Percentiles rank a stretch among this genome's conserved stretches.
These are phyloP conservation scores for Pelargonium citronellum DNA, from an alignment of 441 rosid species.

Conservation along the genomic window DNA sequence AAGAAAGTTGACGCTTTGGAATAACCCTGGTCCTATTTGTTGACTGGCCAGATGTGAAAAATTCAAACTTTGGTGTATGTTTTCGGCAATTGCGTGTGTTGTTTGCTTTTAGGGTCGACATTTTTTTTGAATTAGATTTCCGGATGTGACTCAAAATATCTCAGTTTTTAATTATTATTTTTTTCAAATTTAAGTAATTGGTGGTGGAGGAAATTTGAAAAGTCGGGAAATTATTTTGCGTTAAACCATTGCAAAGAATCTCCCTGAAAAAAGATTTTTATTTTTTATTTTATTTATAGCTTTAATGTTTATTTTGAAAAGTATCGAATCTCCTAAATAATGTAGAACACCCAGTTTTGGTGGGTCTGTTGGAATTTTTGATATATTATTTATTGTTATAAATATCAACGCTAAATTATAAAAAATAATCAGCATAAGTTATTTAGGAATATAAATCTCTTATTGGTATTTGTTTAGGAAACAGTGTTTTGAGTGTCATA, in stretches of 20 bases:
- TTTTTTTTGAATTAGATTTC: not conserved
- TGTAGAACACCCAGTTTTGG: not conserved
- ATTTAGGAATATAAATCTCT: not conserved
- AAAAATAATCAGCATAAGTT: not conserved
- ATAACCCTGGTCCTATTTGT: not conserved
- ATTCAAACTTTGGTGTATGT: not conserved
- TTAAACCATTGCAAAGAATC: too few relatives aligned
- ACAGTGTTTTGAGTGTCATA: not conserved
- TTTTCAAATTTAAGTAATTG: not conserved
- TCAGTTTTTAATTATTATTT: not conserved
- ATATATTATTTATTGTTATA: too few relatives aligned
- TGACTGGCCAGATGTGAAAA: not conserved
- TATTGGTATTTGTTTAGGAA: conserved; percentile 1
- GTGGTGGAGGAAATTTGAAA: not conserved
- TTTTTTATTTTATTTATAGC: too few relatives aligned
- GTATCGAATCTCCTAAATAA: not conserved
- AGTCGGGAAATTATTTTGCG: not conserved
- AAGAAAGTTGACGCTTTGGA: too few relatives aligned
- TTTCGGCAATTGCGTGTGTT: not conserved
- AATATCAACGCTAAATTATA: not conserved
- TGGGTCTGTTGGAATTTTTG: too few relatives aligned
- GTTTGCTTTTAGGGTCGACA: not conserved
- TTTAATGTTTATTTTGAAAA: not conserved
- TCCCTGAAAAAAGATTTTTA: too few relatives aligned
- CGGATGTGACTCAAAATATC: too few relatives aligned